Evolutionary conservation across 257 asterid genomes (phyloP), one percentile per base, ranked within the genome.

Genomic region (Gentiana dahurica): DNA sequence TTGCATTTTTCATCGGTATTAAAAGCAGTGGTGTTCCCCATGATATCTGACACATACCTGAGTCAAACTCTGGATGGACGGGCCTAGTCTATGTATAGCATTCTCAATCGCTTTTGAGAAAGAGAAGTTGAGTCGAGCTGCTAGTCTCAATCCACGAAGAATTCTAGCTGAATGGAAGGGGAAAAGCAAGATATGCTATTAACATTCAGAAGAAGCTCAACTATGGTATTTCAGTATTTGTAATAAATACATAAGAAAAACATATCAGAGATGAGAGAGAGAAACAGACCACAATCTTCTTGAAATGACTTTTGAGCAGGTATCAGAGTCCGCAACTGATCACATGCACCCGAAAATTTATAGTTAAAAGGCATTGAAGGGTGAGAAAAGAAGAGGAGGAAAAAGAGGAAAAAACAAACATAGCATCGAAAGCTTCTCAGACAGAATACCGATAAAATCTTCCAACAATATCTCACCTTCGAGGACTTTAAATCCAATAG

Each of bases 101-200:
- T 39, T 68, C 69, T 80, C 98, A 15, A 78, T 66, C 70, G 87
- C 98, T 67, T 77, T 62, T 35, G 94, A 71, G 74, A 92, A 75
- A 35, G 94, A 76, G 51, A 92, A 71, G 73, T 70, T 72, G 58
- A 92, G 93, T 66, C 97, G 97, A 71, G 94, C 98, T 55, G 98
- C 94, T 43, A 92, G 82, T 75, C 98, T 87, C 73, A 92, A 57
- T 64, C 94, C 97, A 55, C 97, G 94, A 78, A 92, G 69, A 65
- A 92, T 92, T 75, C 98, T 88, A 57, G 96, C 98, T 87, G 87
- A 61, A 64, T 53, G 32, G 38, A 58, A 41, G 36, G 54, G 8
- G 49, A 58, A 24, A 24, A 34, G 6, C 12, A 51, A 37, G 44
- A 55, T 52, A 12, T 34, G 46, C 63, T 41, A 54, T 49, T 52